Evolutionary conservation across 2,329 filamentous ascomycete species (phyloP), one percentile per base, ranked within the genome.

Genomic region (Neonectria sp.): DNA sequence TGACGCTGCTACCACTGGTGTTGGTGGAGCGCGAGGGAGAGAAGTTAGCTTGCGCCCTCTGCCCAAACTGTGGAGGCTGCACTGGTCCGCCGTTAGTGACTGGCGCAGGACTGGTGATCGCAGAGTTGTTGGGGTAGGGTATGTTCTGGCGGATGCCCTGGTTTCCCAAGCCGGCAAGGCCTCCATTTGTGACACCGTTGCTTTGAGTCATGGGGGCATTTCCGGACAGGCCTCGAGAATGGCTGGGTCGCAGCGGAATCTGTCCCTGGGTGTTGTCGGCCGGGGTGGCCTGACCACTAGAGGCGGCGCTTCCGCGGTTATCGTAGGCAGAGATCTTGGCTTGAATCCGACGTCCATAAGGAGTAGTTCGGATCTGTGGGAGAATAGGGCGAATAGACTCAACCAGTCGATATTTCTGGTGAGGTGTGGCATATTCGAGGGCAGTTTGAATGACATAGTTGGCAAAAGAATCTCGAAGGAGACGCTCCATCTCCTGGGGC

Each of bases 391-490:
- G 93, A 75, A 98, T 95, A 40, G 89, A 87, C 68, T 98, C 95
- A 52, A 97, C 91, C 49, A 99, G 87, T 53, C 90, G 89, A 65
- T 87, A 84, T 82, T 95, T 95, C 79, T 90, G 91, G 33, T 90
- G 86, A 7, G 89, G 86, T 61, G 95, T 93, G 13, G 93, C 90
- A 77, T 94, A 95, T 76, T 97, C 95, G 73, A 97, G 88, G 31
- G 96, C 95, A 45, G 96, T 99, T 86, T 99, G 96, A 45, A 99
- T 93, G 71, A 99, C 96, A 77, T 99, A 99, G 83, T 99, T 99
- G 80, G 94, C 96, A 78, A 94, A 99, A 0, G 92, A 94, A 81
- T 99, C 96, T 48, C 94, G 93, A 66, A 99, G 89, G 73, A 98
- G 91, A 71, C 92, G 92, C 76, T 98, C 95, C 69, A 98, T 92